Evolutionary conservation across 495 filamentous ascomycete genomes (phyloP).

Genomic region (Talaromyces adpressus): DNA sequence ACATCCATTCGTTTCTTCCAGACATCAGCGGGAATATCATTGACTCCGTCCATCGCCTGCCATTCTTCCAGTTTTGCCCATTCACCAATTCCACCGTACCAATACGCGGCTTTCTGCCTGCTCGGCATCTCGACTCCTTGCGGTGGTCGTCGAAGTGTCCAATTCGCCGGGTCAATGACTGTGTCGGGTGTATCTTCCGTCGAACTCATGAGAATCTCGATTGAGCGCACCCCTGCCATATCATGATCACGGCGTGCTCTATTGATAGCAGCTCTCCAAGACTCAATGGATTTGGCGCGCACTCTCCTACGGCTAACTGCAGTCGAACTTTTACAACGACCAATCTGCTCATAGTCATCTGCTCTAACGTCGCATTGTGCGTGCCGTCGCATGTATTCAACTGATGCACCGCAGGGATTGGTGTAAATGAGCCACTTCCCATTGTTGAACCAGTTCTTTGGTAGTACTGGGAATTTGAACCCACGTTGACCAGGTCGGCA

Average conservation of each 20-base stretch:
- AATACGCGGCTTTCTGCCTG: constrained; percentile 30
- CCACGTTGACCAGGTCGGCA: constrained; percentile 32
- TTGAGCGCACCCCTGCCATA: constrained; percentile 14
- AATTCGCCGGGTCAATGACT: constrained; percentile 31
- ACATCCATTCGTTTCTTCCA: constrained; percentile 10
- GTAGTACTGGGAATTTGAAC: constrained; percentile 35
- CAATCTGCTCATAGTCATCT: background rate
- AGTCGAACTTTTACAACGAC: background rate
- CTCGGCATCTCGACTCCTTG: constrained; percentile 32
- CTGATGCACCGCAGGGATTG: constrained; percentile 28
- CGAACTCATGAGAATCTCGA: constrained; percentile 30
- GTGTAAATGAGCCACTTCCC: constrained; percentile 36
- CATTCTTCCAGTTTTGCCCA: constrained; percentile 37
- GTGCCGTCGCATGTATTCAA: constrained; percentile 22
- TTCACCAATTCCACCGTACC: constrained; percentile 36
- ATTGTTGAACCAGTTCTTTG: constrained; percentile 38
- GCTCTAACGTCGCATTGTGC: constrained; percentile 31
- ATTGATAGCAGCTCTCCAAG: constrained; percentile 36
- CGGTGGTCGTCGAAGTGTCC: constrained; percentile 37
- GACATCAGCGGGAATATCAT: constrained; percentile 5
- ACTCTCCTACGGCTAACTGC: constrained; percentile 13
- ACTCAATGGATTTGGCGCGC: constrained; percentile 26
- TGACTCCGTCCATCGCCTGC: constrained; percentile 28
- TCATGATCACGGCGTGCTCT: constrained; percentile 22
- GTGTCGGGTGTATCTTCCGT: constrained; percentile 35